A percentile compares a stretch with the other conserved stretches of the same genome.
Evolutionary conservation across 176 grass and related monocot genomes (phyloP).

Genomic region (Carex myosuroides): DNA sequence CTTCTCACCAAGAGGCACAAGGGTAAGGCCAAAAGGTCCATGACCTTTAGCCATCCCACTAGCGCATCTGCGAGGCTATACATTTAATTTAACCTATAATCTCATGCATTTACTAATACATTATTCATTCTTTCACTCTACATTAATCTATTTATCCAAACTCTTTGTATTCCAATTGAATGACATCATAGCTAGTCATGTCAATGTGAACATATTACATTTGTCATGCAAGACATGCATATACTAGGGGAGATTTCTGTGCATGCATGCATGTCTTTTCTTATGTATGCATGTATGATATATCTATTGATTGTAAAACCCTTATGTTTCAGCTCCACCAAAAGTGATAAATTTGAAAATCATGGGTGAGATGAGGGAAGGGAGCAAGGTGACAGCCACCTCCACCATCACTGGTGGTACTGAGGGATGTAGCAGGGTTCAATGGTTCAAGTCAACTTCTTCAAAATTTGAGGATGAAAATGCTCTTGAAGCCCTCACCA

Average conservation of each 20-base stretch:
- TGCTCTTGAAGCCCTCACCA: constrained; percentile 64
- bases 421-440: constrained; percentile 77
- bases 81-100: background rate
- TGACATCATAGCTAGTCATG: background rate
- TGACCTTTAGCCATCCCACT: background rate
- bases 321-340: constrained; percentile 65
- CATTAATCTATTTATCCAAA: background rate
- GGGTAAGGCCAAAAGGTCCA: background rate
- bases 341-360: constrained; percentile 80
- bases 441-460: constrained; percentile 83
- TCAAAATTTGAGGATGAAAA: constrained; percentile 51
- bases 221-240: background rate
- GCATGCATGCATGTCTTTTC: background rate
- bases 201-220: background rate
- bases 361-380: constrained; percentile 72
- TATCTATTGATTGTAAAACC: constrained; percentile 15
- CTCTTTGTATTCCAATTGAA: background rate
- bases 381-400: constrained; percentile 66
- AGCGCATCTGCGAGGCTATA: background rate
- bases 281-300: background rate
- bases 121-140: background rate
- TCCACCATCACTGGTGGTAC: constrained; percentile 69
- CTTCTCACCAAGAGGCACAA: background rate
- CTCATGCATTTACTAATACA: background rate
- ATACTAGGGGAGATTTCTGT: background rate